These are phyloP conservation scores for Cynanchum wilfordii DNA, from an alignment of 257 asterid species.

Conservation along the genomic window DNA sequence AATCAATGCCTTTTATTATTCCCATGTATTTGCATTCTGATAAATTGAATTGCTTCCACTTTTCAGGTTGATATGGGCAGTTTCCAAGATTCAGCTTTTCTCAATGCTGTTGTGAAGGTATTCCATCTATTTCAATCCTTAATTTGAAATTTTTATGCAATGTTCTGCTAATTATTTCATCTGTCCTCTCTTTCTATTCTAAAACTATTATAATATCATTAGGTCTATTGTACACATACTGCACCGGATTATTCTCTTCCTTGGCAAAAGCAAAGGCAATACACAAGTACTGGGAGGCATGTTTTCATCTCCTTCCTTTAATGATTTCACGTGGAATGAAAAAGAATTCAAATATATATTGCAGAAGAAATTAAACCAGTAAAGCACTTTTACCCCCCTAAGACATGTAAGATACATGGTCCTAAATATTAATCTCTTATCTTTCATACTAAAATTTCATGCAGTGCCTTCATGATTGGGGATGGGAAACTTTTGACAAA, in stretches of 20 bases:
- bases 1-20: not conserved
- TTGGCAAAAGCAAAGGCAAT: constrained; percentile 93
- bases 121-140: not conserved
- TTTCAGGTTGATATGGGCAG: constrained; percentile 61
- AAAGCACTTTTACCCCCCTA: not conserved
- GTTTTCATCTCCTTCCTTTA: constrained; percentile 19
- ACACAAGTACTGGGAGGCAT: constrained; percentile 94
- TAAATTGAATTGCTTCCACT: constrained; percentile 6
- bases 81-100: constrained; percentile 69
- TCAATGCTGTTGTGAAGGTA: constrained; percentile 94
- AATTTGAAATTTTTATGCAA: not conserved
- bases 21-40: too few relatives aligned
- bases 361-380: not conserved
- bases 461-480: constrained; percentile 94
- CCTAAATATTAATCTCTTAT: constrained; percentile 6
- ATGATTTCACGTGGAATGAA: constrained; percentile 8
- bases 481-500: constrained; percentile 86
- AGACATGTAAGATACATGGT: not conserved
- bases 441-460: constrained; percentile 18
- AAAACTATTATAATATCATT: constrained; percentile 1
- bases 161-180: not conserved
- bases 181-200: not conserved
- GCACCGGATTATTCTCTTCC: constrained; percentile 97
- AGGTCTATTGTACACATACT: constrained; percentile 95
- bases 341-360: not conserved